Evolutionary conservation across 139 green algal genomes (phyloP).

Genomic region (Chlamydomonas sphaeroides): DNA sequence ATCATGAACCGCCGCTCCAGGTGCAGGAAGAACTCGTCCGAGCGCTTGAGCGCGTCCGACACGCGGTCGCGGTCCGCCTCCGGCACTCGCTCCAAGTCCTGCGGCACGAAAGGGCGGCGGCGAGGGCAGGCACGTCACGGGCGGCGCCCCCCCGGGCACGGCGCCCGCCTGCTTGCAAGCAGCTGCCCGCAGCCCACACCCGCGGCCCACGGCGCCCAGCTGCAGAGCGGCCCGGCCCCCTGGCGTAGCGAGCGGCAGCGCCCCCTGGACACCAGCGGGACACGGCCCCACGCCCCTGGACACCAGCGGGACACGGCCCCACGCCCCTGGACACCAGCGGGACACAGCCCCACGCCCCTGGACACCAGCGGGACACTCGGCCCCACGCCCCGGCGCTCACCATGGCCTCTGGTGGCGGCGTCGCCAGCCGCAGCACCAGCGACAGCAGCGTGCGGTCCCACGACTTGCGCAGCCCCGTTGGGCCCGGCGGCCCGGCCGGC

Average conservation of each 20-base stretch:
- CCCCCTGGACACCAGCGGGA: no score
- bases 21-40: constrained; percentile 82
- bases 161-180: no score
- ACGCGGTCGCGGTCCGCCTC: constrained; percentile 29
- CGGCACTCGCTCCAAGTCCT: constrained; percentile 15
- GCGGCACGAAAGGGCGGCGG: not conserved
- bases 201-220: no score
- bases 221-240: no score
- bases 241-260: no score
- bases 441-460: constrained; percentile 39
- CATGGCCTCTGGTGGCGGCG: constrained; percentile 3
- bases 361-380: no score
- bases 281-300: no score
- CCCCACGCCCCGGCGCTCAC: not conserved
- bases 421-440: constrained; percentile 21
- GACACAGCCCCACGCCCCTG: no score
- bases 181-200: no score
- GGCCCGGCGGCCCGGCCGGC: not conserved
- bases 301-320: no score
- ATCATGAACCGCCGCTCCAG: constrained; percentile 92
- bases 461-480: not conserved
- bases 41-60: not conserved
- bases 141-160: no score
- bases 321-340: no score
- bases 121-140: not conserved